Evolutionary conservation across 2,329 filamentous ascomycete species (phyloP).

Genomic region (Juglanconis juglandina): DNA sequence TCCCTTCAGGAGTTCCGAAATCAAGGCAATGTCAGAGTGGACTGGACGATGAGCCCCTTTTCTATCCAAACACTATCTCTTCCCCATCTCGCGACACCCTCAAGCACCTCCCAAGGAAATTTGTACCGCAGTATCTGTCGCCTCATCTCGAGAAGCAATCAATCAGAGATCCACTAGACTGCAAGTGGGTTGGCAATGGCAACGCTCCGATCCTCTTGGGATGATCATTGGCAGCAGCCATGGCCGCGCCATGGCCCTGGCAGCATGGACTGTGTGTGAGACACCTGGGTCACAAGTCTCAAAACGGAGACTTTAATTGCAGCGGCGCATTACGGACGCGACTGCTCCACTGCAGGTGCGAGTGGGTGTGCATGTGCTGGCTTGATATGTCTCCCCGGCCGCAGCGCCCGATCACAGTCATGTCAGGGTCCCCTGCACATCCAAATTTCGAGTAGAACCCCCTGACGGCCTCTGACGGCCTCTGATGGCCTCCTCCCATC

Average conservation of each 20-base stretch:
- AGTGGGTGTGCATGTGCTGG: constrained; percentile 13
- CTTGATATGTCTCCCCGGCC: constrained; percentile 13
- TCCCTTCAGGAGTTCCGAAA: background rate
- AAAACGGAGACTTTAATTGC: constrained; percentile 20
- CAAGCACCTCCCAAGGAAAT: constrained; percentile 6
- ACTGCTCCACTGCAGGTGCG: constrained; percentile 16
- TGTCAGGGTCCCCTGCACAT: constrained; percentile 7
- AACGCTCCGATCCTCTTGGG: background rate
- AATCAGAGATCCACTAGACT: constrained; percentile 10
- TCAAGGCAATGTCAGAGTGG: background rate
- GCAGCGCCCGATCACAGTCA: background rate
- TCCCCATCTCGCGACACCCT: background rate
- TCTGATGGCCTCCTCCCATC: background rate
- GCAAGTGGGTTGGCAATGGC: constrained; percentile 11
- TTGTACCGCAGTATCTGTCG: constrained; percentile 5
- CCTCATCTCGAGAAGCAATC: constrained; percentile 17
- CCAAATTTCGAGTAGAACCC: background rate
- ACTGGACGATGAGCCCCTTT: background rate
- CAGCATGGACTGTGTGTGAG: background rate
- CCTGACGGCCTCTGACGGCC: background rate
- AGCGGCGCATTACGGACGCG: constrained; percentile 16
- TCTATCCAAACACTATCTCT: background rate
- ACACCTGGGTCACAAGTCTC: constrained; percentile 2
- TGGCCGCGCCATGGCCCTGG: background rate
- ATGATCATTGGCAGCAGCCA: background rate